Base-by-base conservation (phyloP, 2,329 filamentous ascomycete genomes). In the Penicillium sp. region DNA sequence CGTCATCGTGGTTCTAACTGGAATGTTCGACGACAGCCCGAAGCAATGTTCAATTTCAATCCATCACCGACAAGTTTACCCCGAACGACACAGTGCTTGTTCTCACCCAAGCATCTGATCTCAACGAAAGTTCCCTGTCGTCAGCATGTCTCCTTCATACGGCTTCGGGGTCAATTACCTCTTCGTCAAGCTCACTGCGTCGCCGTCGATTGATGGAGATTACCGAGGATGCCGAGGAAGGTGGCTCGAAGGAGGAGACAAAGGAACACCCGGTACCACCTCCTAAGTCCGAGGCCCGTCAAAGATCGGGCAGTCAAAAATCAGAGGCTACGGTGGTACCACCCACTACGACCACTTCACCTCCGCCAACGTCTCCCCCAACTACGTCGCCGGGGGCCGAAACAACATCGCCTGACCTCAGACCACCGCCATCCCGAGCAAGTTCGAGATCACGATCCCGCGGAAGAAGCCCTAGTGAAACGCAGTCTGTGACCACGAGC, bases 91-190 rank as follows among this genome's bases (percentile, higher is more conserved):
- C 90, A 28, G 84, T 88, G 31, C 91, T 97, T 70, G 83, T 89
- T 54, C 89, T 97, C 51, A 79, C 87, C 46, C 78, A 83, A 13
- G 81, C 91, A 34, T 87, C 88, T 62, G 91, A 94, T 54, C 83
- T 99, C 54, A 92, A 88, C 69, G 94, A 99, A 72, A 88, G 89
- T 56, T 89, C 91, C 61, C 83, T 99, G 49, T 93, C 92, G 9
- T 87, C 92, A 28, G 91, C 91, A 50, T 97, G 92, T 75, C 92
- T 92, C 39, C 80, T 97, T 50, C 92, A 97, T 75, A 89, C 92
- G 34, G 91, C 92, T 7, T 91, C 91, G 11, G 89, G 88, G 34
- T 96, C 93, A 18, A 90, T 87, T 62, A 91, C 89, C 23, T 96
- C 92, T 10, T 93, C 91, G 4, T 89, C 85, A 45, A 92, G 89